Conservation (phyloP, 352 stramenopile genomes). For the Globisporangium spiculum region DNA sequence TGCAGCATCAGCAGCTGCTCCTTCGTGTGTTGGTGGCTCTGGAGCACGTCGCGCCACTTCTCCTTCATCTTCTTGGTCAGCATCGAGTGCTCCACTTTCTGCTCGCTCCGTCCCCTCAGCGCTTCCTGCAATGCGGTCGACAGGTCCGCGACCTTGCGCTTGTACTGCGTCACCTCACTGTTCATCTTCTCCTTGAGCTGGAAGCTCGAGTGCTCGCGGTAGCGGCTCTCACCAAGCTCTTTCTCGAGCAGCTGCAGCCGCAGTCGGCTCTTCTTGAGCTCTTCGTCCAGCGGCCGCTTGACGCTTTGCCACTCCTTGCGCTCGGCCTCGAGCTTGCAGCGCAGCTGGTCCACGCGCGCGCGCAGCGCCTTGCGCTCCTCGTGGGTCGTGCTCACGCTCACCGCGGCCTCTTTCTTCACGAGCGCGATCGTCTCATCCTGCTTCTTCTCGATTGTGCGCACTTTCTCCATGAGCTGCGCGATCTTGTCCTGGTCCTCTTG, state of each 20-base stretch:
- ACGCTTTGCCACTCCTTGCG: conserved; percentile 64
- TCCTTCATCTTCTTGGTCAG: conserved; percentile 56
- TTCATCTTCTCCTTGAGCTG: conserved; percentile 71
- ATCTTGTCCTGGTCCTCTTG: conserved; percentile 63
- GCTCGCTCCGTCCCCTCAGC: conserved; percentile 38
- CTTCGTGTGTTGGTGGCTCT: conserved; percentile 37
- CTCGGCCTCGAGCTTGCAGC: conserved; percentile 61
- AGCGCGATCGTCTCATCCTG: conserved; percentile 59
- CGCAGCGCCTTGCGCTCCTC: conserved; percentile 75
- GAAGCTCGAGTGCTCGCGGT: conserved; percentile 58
- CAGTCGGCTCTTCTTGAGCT: conserved; percentile 50
- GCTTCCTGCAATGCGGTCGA: conserved; percentile 50
- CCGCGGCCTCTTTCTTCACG: conserved; percentile 48
- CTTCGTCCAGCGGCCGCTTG: conserved; percentile 46
- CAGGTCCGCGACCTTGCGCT: conserved; percentile 58
- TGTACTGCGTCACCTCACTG: conserved; percentile 41
- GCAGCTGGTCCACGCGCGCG: conserved; percentile 57
- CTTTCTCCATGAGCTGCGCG: conserved; percentile 39
- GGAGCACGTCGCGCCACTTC: conserved; percentile 61
- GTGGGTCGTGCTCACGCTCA: conserved; percentile 52
- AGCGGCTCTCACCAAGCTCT: conserved; percentile 58
- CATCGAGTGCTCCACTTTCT: conserved; percentile 45
- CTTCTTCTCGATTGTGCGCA: conserved; percentile 61
- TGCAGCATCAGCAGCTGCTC: conserved; percentile 66
- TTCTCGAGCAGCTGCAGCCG: conserved; percentile 61